These are phyloP conservation scores for Polytolypa hystricis DNA, from an alignment of 2,329 filamentous ascomycete genomes.

Conservation along the genomic window DNA sequence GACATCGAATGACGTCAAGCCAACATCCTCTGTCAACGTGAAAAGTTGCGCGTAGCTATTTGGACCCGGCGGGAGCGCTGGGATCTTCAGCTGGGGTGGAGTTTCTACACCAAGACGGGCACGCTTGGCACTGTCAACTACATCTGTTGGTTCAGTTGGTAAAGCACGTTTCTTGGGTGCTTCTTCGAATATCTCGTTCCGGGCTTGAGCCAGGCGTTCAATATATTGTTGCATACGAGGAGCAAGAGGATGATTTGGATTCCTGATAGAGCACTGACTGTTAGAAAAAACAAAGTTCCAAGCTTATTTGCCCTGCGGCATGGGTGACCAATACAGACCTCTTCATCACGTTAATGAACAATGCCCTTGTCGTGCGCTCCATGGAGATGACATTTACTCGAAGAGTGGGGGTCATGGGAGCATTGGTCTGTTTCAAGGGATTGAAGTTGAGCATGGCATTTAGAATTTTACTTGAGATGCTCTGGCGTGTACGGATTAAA, in stretches of 20 bases:
- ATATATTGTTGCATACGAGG: constrained; percentile 77
- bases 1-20: constrained; percentile 70
- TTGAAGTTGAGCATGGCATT: constrained; percentile 84
- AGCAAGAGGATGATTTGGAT: constrained; percentile 64
- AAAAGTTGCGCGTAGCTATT: constrained; percentile 76
- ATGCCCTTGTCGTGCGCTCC: constrained; percentile 79
- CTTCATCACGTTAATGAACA: constrained; percentile 75
- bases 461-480: constrained; percentile 74
- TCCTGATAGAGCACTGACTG: constrained; percentile 42
- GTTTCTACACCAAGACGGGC: constrained; percentile 54
- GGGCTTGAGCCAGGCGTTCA: constrained; percentile 67
- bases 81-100: constrained; percentile 43
- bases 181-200: constrained; percentile 71
- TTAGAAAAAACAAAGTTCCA: no score
- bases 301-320: background rate
- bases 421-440: constrained; percentile 67
- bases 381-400: constrained; percentile 84
- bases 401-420: constrained; percentile 63
- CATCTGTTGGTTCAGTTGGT: constrained; percentile 58
- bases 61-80: constrained; percentile 62
- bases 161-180: constrained; percentile 62
- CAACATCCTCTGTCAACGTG: constrained; percentile 66
- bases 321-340: constrained; percentile 40
- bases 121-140: constrained; percentile 67
- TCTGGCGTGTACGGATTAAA: constrained; percentile 69